A percentile compares a stretch with the other conserved stretches of the same genome.
Evolutionary conservation across 2,329 filamentous ascomycete genomes (phyloP).

Genomic region (Aspergillus jensenii): DNA sequence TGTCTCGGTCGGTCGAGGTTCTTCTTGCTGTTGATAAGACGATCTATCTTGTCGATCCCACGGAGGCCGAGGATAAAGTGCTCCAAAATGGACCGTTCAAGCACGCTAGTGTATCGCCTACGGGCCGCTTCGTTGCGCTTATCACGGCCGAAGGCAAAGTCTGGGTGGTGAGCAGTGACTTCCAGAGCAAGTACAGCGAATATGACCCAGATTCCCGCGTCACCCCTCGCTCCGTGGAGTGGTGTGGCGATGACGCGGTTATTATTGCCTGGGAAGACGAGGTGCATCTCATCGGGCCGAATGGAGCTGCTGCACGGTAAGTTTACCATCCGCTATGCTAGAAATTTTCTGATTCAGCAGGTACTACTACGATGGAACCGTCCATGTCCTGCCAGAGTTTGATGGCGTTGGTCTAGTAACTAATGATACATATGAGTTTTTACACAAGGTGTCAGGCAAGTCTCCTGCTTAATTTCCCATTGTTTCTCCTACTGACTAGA

Average conservation of each 20-base stretch:
- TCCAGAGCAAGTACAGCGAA: conserved; percentile 87
- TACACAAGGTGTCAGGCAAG: conserved; percentile 81
- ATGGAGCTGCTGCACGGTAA: conserved; percentile 67
- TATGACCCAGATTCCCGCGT: conserved; percentile 86
- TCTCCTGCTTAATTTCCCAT: neutral
- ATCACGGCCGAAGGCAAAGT: conserved; percentile 83
- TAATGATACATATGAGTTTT: conserved; percentile 92
- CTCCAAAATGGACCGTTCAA: conserved; percentile 90
- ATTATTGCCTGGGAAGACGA: conserved; percentile 98
- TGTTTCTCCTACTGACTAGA: conserved; percentile 4
- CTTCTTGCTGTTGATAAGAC: conserved; percentile 82
- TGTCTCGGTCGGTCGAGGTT: conserved; percentile 91
- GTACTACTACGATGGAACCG: conserved; percentile 86
- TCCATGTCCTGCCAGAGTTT: conserved; percentile 82
- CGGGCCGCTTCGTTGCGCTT: conserved; percentile 82
- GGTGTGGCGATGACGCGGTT: conserved; percentile 94
- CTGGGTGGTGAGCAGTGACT: conserved; percentile 93
- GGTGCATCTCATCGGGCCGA: conserved; percentile 86
- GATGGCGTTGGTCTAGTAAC: conserved; percentile 90
- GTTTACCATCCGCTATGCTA: conserved; percentile 5
- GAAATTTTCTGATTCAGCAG: conserved; percentile 41
- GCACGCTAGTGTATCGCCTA: conserved; percentile 86
- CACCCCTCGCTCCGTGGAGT: conserved; percentile 81
- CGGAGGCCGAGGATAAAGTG: conserved; percentile 86
- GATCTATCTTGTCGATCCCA: conserved; percentile 81